Percentiles rank a stretch among this genome's conserved stretches.
Evolutionary conservation across 495 filamentous ascomycete species (phyloP).

Genomic region (Cudoniella acicularis): DNA sequence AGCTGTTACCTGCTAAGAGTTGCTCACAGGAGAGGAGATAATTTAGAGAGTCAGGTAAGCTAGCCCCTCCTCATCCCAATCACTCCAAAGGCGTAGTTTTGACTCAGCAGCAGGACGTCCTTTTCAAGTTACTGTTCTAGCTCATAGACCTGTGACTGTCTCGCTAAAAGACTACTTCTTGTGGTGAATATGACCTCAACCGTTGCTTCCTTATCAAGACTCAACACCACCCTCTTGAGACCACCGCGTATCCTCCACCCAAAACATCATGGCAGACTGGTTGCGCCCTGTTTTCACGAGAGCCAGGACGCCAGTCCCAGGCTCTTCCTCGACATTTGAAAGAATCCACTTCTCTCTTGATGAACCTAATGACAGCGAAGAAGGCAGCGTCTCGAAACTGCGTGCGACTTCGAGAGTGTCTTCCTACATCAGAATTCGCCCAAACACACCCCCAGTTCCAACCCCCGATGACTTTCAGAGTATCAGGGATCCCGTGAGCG

Average conservation of each 20-base stretch:
- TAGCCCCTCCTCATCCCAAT: no score
- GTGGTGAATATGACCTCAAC: background rate
- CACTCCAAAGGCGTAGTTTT: no score
- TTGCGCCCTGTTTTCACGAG: slow-evolving; percentile 20
- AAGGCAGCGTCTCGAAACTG: background rate
- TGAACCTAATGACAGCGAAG: background rate
- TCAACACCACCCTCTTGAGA: no score
- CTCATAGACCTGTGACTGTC: no score
- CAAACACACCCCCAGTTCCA: background rate
- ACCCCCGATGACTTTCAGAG: slow-evolving; percentile 10
- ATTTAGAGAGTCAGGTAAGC: no score
- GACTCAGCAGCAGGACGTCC: no score
- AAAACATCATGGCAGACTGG: slow-evolving; percentile 18
- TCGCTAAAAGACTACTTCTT: no score
- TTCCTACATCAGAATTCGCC: slow-evolving; percentile 9
- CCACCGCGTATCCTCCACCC: no score
- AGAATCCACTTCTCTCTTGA: slow-evolving; percentile 6
- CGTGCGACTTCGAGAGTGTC: slow-evolving; percentile 13
- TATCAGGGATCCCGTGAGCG: slow-evolving; percentile 10
- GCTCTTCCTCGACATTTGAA: background rate
- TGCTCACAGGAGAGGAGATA: no score
- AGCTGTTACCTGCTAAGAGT: no score
- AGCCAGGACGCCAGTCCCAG: slow-evolving; percentile 1
- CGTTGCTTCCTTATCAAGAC: background rate
- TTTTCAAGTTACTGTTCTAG: no score